Evolutionary conservation across 495 filamentous ascomycete genomes (phyloP).

Genomic region (Neurospora terricola): DNA sequence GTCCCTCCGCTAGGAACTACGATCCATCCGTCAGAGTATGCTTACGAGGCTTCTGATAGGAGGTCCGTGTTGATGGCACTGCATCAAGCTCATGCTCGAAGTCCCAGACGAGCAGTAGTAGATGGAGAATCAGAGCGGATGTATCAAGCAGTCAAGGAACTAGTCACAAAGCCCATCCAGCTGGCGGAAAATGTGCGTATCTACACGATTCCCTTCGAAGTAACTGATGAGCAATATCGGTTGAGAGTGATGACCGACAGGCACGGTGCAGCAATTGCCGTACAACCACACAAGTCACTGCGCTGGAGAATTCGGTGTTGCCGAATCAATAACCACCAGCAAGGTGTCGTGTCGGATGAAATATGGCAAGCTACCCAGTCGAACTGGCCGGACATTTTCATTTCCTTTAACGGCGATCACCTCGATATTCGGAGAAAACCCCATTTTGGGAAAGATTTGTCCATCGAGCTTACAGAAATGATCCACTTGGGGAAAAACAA

Average conservation of each 20-base stretch:
- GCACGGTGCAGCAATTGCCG: not conserved
- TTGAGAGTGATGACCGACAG: not conserved
- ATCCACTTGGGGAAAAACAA: constrained; percentile 44
- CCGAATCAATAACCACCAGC: not conserved
- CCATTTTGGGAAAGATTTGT: constrained; percentile 64
- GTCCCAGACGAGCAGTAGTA: constrained; percentile 37
- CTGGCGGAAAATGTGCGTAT: constrained; percentile 20
- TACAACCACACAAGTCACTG: constrained; percentile 19
- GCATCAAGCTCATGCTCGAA: constrained; percentile 48
- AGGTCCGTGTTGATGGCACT: constrained; percentile 39
- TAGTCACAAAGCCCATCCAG: constrained; percentile 30
- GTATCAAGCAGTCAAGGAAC: constrained; percentile 38
- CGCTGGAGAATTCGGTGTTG: constrained; percentile 33
- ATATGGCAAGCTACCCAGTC: constrained; percentile 6
- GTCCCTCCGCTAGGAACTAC: not conserved
- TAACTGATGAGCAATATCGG: constrained; percentile 22
- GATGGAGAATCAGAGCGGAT: constrained; percentile 20
- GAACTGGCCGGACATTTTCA: constrained; percentile 63
- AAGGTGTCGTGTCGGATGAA: not conserved
- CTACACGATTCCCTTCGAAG: constrained; percentile 23
- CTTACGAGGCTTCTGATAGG: constrained; percentile 29
- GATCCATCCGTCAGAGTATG: constrained; percentile 21
- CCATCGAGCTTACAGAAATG: constrained; percentile 60
- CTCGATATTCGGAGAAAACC: constrained; percentile 51
- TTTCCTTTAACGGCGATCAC: constrained; percentile 54